These are phyloP conservation scores for Leishmania major DNA, from an alignment of 208 protist genomes.

Conservation along the genomic window DNA sequence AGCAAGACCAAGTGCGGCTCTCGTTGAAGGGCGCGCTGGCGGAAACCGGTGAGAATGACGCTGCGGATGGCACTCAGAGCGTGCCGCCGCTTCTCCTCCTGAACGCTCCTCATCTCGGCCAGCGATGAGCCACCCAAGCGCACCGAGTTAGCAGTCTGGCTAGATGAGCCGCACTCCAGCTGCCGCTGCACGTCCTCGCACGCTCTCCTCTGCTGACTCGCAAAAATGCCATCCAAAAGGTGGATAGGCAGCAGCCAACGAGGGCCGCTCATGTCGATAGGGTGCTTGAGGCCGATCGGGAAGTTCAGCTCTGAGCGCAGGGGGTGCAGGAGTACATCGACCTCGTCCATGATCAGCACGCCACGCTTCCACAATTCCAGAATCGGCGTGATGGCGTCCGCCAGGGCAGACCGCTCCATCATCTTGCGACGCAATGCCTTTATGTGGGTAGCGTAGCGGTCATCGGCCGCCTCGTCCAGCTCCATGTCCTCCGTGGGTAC, in stretches of 20 bases:
- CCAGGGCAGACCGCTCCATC: conserved; percentile 54
- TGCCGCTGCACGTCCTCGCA: conserved; percentile 36
- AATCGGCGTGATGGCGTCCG: conserved; percentile 77
- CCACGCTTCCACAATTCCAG: conserved; percentile 86
- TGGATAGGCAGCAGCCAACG: conserved; percentile 95
- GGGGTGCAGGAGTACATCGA: conserved; percentile 95
- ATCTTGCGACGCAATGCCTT: conserved; percentile 45
- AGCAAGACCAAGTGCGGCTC: conserved; percentile 94
- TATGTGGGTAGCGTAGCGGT: conserved; percentile 40
- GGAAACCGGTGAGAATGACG: conserved; percentile 71
- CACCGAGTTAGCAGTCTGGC: not conserved
- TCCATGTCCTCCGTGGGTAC: conserved; percentile 46
- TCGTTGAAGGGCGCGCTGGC: conserved; percentile 70
- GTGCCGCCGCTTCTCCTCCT: conserved; percentile 14
- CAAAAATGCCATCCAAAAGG: conserved; percentile 93
- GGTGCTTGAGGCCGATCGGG: conserved; percentile 92
- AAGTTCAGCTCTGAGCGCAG: conserved; percentile 97
- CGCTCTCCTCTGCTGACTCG: conserved; percentile 45
- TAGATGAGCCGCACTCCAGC: conserved; percentile 25
- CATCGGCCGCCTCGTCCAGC: conserved; percentile 37
- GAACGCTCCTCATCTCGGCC: not conserved
- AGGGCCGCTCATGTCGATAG: conserved; percentile 88
- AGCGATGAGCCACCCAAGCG: not conserved
- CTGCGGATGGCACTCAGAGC: conserved; percentile 34
- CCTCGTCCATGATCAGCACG: conserved; percentile 94